Evolutionary conservation across 306 rosid species (phyloP).

Genomic region (Casuarina glauca): DNA sequence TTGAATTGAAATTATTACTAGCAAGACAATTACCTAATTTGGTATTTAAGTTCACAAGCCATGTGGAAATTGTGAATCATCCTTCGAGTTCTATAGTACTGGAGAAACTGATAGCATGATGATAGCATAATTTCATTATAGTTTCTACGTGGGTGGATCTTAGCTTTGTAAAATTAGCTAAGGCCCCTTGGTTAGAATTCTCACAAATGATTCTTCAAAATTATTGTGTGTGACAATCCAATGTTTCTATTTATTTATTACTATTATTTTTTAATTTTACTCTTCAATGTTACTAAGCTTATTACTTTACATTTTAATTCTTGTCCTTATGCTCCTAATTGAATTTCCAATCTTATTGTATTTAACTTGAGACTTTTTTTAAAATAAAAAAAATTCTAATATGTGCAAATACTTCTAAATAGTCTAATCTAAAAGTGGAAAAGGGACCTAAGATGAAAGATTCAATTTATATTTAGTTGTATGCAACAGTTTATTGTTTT

Average conservation of each 20-base stretch:
- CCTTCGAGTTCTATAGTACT: neutral
- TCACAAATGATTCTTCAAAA: neutral
- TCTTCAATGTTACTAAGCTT: neutral
- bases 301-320: neutral
- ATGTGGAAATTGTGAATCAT: neutral
- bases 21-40: neutral
- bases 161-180: neutral
- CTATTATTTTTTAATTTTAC: neutral
- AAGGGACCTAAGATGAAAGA: too few species aligned
- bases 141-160: neutral
- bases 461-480: too few species aligned
- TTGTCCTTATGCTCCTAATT: neutral
- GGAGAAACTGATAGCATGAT: neutral
- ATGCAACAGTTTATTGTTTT: too few species aligned
- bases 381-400: too few species aligned
- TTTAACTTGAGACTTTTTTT: neutral
- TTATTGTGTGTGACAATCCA: neutral
- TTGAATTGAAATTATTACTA: neutral
- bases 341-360: neutral
- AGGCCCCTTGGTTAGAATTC: neutral
- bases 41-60: neutral
- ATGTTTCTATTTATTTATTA: neutral
- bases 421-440: too few species aligned
- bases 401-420: too few species aligned
- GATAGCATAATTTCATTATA: neutral